phyloP scores from a whole-genome alignment of 2,329 filamentous ascomycete genomes.

The Pseudopithomyces chartarum region DNA sequence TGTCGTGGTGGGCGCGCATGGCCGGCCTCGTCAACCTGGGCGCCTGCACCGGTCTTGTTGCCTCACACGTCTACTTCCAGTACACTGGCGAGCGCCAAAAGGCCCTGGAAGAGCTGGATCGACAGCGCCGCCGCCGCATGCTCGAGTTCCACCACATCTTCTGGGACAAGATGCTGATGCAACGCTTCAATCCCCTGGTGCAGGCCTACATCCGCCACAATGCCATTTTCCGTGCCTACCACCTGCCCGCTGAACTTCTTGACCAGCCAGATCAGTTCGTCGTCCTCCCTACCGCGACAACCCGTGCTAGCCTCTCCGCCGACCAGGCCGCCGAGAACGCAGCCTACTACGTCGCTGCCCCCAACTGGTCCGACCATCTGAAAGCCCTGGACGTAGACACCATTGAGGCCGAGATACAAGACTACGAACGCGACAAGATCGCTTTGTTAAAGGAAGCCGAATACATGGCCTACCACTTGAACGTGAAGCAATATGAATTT shows the following conservation, averaged over 20 bases:
- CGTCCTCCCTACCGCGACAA: background rate
- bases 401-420: conserved; percentile 15
- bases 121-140: conserved; percentile 20
- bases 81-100: conserved; percentile 35
- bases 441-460: conserved; percentile 26
- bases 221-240: conserved; percentile 27
- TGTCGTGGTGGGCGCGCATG: conserved; percentile 29
- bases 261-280: conserved; percentile 20
- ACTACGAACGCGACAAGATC: conserved; percentile 19
- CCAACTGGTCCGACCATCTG: conserved; percentile 29
- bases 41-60: conserved; percentile 27
- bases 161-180: conserved; percentile 31
- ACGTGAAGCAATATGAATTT: conserved; percentile 27
- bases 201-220: conserved; percentile 35
- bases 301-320: background rate
- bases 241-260: conserved; percentile 21
- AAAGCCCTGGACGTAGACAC: conserved; percentile 16
- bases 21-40: conserved; percentile 32
- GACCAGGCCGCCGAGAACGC: conserved; percentile 3
- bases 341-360: conserved; percentile 23
- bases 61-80: conserved; percentile 29
- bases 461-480: conserved; percentile 22
- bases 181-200: conserved; percentile 24
- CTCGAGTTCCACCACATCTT: conserved; percentile 33
- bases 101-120: conserved; percentile 23